Conservation (phyloP, 495 filamentous ascomycete species). For the Pseudevernia furfuracea region DNA sequence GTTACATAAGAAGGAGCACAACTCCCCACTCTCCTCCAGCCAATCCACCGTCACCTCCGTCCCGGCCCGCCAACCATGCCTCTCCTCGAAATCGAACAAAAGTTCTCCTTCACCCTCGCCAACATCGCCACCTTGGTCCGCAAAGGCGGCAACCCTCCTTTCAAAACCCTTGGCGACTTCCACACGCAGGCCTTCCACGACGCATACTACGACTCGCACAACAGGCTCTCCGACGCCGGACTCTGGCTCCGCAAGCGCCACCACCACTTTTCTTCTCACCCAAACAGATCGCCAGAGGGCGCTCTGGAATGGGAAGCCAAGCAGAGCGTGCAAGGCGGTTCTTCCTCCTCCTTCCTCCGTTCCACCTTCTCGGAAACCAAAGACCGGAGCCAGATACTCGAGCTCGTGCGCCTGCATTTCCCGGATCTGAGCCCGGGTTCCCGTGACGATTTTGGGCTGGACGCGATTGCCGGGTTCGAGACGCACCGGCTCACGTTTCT, state of each 20-base stretch:
- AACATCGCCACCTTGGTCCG: neutral
- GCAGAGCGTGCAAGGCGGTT: slow-evolving; percentile 24
- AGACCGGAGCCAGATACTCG: slow-evolving; percentile 14
- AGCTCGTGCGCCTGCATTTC: slow-evolving; percentile 8
- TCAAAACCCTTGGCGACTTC: slow-evolving; percentile 23
- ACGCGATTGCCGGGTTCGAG: slow-evolving; percentile 28
- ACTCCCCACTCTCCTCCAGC: neutral
- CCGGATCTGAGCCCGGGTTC: neutral
- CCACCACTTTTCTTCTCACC: neutral
- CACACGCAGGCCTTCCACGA: slow-evolving; percentile 28
- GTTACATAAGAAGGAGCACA: neutral
- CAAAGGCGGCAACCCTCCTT: slow-evolving; percentile 9
- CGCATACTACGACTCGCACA: slow-evolving; percentile 31
- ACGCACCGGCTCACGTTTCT: slow-evolving; percentile 29
- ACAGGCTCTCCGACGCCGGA: slow-evolving; percentile 24
- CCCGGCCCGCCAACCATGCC: neutral
- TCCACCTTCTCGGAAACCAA: slow-evolving; percentile 30
- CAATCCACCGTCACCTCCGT: neutral
- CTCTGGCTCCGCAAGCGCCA: slow-evolving; percentile 31
- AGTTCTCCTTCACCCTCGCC: slow-evolving; percentile 29
- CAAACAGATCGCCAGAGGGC: neutral
- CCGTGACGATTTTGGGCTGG: slow-evolving; percentile 24
- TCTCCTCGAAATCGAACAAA: slow-evolving; percentile 36
- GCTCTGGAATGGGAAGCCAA: slow-evolving; percentile 29
- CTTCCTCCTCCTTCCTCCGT: slow-evolving; percentile 25